Conservation (phyloP, 2,329 filamentous ascomycete species). For the Alternaria panax region DNA sequence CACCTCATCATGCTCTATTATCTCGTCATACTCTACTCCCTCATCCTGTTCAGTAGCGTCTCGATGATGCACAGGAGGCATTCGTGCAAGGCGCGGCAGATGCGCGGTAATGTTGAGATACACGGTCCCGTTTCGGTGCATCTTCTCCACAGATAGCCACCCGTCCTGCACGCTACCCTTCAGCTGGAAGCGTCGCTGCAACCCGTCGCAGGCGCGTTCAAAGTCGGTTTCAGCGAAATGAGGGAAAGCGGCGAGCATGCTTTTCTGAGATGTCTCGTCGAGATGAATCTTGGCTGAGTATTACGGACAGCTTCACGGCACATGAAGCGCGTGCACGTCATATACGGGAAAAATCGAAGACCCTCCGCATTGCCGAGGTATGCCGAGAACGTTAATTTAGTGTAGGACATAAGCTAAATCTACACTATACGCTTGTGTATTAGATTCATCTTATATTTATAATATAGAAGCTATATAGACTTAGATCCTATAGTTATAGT, state of each 20-base stretch:
- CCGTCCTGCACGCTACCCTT: constrained; percentile 24
- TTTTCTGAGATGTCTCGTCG: background rate
- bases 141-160: constrained; percentile 34
- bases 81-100: constrained; percentile 7
- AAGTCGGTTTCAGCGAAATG: constrained; percentile 41
- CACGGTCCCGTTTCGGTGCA: constrained; percentile 16
- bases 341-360: too few relatives aligned
- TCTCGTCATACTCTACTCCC: constrained; percentile 13
- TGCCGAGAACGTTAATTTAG: too few relatives aligned
- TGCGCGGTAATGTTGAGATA: constrained; percentile 35
- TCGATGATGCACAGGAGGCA: background rate
- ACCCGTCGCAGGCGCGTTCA: constrained; percentile 29
- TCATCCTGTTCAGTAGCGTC: constrained; percentile 14
- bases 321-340: too few relatives aligned
- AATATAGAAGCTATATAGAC: too few relatives aligned
- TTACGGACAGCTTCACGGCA: too few relatives aligned
- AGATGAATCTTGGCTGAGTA: background rate
- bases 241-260: constrained; percentile 35
- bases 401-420: too few relatives aligned
- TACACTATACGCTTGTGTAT: too few relatives aligned
- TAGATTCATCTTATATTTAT: too few relatives aligned
- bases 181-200: constrained; percentile 27
- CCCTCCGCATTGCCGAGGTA: too few relatives aligned
- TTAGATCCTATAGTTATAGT: too few relatives aligned
- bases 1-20: constrained; percentile 32